phyloP scores from a whole-genome alignment of 257 asterid genomes.

The Nicotiana benthamiana region DNA sequence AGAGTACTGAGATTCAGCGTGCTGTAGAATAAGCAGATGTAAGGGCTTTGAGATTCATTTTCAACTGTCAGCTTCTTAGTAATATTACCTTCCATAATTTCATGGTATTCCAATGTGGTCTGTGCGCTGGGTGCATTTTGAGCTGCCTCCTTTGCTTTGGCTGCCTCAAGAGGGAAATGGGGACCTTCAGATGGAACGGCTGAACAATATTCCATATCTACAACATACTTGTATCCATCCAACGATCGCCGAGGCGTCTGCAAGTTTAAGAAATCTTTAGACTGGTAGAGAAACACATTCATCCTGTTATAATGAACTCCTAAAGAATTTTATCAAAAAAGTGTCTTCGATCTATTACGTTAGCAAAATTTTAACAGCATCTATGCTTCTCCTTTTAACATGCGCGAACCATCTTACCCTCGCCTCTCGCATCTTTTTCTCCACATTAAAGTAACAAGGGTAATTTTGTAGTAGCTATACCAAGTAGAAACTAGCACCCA shows the following conservation, averaged over 20 bases:
- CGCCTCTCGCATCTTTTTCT: no score
- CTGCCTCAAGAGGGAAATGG: slow-evolving; percentile 70
- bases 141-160: slow-evolving; percentile 80
- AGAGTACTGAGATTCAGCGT: background rate
- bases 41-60: background rate
- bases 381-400: no score
- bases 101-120: slow-evolving; percentile 63
- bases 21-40: background rate
- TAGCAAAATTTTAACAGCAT: no score
- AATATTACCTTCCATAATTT: slow-evolving; percentile 68
- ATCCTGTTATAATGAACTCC: background rate
- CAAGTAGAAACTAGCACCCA: no score
- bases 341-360: background rate
- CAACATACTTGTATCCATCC: slow-evolving; percentile 88
- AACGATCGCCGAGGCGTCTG: slow-evolving; percentile 66
- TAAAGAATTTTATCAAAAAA: background rate
- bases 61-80: background rate
- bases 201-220: slow-evolving; percentile 60
- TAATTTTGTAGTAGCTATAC: no score
- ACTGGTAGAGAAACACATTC: background rate
- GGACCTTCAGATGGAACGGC: slow-evolving; percentile 58
- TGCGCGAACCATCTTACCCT: no score
- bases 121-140: slow-evolving; percentile 51
- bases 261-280: background rate
- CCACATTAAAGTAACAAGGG: no score